Conservation (phyloP, 805 yeast genomes). For the Brettanomyces anomalus region DNA sequence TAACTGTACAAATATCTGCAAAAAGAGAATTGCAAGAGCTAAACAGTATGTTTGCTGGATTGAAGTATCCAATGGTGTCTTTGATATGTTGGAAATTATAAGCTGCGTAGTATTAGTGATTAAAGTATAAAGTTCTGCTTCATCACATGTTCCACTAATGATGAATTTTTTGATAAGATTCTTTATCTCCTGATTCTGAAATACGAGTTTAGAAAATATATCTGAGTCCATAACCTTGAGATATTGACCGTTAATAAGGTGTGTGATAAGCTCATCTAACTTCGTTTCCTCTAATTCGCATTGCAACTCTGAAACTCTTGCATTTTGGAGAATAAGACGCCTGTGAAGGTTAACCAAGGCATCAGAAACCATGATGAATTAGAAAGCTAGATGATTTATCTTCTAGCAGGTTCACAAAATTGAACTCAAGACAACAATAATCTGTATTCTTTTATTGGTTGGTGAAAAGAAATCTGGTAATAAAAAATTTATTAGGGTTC, state of each 20-base stretch:
- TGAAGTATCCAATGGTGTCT: neutral
- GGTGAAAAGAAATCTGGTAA: too few relatives aligned
- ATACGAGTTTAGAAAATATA: conserved; percentile 6
- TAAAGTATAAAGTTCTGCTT: neutral
- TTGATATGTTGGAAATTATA: neutral
- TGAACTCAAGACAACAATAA: too few relatives aligned
- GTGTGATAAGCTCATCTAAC: neutral
- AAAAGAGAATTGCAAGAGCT: conserved; percentile 44
- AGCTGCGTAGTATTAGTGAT: neutral
- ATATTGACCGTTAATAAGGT: conserved; percentile 22
- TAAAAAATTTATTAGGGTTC: too few relatives aligned
- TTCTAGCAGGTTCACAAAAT: too few relatives aligned
- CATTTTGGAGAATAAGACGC: too few relatives aligned
- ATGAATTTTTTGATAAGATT: conserved; percentile 4
- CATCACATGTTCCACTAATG: neutral
- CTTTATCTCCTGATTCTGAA: conserved; percentile 7
- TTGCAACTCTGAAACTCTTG: too few relatives aligned
- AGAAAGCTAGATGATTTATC: too few relatives aligned
- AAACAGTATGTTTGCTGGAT: conserved; percentile 10
- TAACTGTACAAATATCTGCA: conserved; percentile 63
- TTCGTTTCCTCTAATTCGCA: too few relatives aligned
- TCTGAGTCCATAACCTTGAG: conserved; percentile 10
- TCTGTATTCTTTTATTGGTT: too few relatives aligned
- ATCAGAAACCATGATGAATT: too few relatives aligned
- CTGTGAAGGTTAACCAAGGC: too few relatives aligned